Conservation (phyloP, 345 rosid genomes). For the Salix suchowensis region DNA sequence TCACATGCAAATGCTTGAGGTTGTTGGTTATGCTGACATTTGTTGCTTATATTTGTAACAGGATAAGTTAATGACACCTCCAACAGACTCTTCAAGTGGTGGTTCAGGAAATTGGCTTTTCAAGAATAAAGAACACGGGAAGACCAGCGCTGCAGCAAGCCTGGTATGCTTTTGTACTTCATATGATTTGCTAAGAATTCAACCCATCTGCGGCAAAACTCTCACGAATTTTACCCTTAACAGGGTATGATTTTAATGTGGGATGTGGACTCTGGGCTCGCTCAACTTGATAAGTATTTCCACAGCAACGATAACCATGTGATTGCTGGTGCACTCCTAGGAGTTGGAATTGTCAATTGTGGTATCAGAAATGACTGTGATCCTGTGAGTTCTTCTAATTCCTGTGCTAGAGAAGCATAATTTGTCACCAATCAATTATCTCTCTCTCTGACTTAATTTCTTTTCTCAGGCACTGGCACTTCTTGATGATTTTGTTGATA, state of each 20-base stretch:
- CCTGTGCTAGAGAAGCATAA: neutral
- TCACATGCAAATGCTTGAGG: conserved; percentile 1
- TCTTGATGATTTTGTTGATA: conserved; percentile 55
- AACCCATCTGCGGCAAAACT: neutral
- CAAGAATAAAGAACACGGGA: conserved; percentile 94
- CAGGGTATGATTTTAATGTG: conserved; percentile 92
- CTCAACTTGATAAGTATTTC: conserved; percentile 86
- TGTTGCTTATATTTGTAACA: conserved; percentile 24
- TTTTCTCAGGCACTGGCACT: conserved; percentile 76
- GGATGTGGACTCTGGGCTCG: conserved; percentile 90
- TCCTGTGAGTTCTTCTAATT: conserved; percentile 53
- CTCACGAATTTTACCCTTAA: conserved; percentile 9
- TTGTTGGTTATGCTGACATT: conserved; percentile 7
- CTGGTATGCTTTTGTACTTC: conserved; percentile 47
- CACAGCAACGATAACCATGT: conserved; percentile 76
- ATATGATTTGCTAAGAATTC: neutral
- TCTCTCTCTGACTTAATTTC: conserved; percentile 19
- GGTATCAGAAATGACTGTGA: conserved; percentile 79
- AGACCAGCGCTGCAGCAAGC: conserved; percentile 94
- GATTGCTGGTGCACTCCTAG: conserved; percentile 84
- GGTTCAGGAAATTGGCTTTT: conserved; percentile 87
- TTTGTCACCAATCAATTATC: neutral
- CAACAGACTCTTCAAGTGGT: conserved; percentile 61
- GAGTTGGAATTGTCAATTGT: conserved; percentile 89
- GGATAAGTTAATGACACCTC: conserved; percentile 91